Conservation (phyloP, 2,329 filamentous ascomycete genomes). For the Septoria petroselini region DNA sequence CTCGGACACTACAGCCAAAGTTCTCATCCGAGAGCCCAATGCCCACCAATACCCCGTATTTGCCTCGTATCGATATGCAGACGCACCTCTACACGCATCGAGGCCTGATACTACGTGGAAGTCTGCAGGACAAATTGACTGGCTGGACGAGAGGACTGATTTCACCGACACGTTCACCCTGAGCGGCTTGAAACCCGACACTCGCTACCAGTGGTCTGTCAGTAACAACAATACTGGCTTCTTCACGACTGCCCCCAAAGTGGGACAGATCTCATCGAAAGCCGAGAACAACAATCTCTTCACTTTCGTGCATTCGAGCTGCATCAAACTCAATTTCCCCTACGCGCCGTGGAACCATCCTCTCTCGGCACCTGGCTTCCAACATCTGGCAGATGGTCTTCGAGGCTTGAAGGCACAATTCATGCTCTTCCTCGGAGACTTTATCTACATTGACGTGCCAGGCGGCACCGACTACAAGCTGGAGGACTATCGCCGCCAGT, state of each 20-base stretch:
- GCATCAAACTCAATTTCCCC: slow-evolving; percentile 85
- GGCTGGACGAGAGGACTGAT: slow-evolving; percentile 73
- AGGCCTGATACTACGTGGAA: slow-evolving; percentile 62
- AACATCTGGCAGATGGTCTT: slow-evolving; percentile 69
- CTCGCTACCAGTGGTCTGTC: slow-evolving; percentile 75
- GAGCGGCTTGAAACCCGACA: slow-evolving; percentile 65
- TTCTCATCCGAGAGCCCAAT: slow-evolving; percentile 83
- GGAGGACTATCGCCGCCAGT: slow-evolving; percentile 83
- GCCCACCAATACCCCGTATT: slow-evolving; percentile 70
- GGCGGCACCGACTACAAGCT: slow-evolving; percentile 67
- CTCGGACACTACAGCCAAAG: slow-evolving; percentile 71
- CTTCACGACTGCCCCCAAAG: slow-evolving; percentile 72
- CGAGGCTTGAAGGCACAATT: slow-evolving; percentile 69
- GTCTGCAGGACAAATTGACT: slow-evolving; percentile 60
- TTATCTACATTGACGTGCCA: slow-evolving; percentile 89
- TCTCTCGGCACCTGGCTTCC: slow-evolving; percentile 75
- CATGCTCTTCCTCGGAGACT: slow-evolving; percentile 74
- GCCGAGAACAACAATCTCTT: slow-evolving; percentile 65
- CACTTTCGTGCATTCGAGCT: slow-evolving; percentile 89
- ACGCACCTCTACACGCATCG: slow-evolving; percentile 25
- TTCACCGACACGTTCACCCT: slow-evolving; percentile 72
- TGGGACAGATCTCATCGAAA: slow-evolving; percentile 57
- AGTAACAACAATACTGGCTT: slow-evolving; percentile 83
- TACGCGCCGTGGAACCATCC: slow-evolving; percentile 83
- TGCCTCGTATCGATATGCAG: slow-evolving; percentile 56